A percentile compares a stretch with the other conserved stretches of the same genome.
Conservation (phyloP, 768 basidiomycete genomes). For the Panaeolus cyanescens region DNA sequence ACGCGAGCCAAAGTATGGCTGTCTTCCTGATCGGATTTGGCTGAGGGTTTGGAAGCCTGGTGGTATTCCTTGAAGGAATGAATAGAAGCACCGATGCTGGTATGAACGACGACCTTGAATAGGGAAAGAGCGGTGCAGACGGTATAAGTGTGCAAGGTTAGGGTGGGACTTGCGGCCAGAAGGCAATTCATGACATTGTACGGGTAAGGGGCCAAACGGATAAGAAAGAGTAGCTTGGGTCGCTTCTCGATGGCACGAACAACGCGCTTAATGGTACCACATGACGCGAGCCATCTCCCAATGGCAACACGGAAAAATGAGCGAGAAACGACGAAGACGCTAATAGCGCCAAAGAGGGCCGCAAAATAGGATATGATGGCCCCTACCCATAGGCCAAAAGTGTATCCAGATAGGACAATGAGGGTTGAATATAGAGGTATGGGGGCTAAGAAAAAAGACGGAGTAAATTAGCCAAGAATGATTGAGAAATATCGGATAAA, state of each 20-base stretch:
- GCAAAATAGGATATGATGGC: slow-evolving; percentile 87
- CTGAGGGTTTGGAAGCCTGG: slow-evolving; percentile 27
- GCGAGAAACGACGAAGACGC: slow-evolving; percentile 82
- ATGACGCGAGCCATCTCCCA: slow-evolving; percentile 69
- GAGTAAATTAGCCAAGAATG: slow-evolving; percentile 4
- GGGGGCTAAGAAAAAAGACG: slow-evolving; percentile 55
- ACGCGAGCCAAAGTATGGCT: slow-evolving; percentile 51
- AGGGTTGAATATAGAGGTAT: slow-evolving; percentile 92
- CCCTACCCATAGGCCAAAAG: slow-evolving; percentile 82
- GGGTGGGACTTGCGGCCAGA: slow-evolving; percentile 82
- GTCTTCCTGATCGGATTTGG: slow-evolving; percentile 28
- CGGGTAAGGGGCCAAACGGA: slow-evolving; percentile 89
- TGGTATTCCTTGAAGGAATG: slow-evolving; percentile 79
- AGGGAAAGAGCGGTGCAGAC: slow-evolving; percentile 81
- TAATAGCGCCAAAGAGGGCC: slow-evolving; percentile 80
- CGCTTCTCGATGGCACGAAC: slow-evolving; percentile 87
- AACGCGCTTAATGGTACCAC: slow-evolving; percentile 74
- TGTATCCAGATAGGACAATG: slow-evolving; percentile 90
- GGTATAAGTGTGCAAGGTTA: slow-evolving; percentile 78
- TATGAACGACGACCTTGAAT: slow-evolving; percentile 91
- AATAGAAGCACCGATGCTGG: slow-evolving; percentile 83
- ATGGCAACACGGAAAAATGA: slow-evolving; percentile 72
- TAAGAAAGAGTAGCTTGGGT: slow-evolving; percentile 86
- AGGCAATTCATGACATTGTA: slow-evolving; percentile 97
- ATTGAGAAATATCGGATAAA: background rate